Evolutionary conservation across 2,329 filamentous ascomycete species (phyloP).

Genomic region (Pyricularia sp.): DNA sequence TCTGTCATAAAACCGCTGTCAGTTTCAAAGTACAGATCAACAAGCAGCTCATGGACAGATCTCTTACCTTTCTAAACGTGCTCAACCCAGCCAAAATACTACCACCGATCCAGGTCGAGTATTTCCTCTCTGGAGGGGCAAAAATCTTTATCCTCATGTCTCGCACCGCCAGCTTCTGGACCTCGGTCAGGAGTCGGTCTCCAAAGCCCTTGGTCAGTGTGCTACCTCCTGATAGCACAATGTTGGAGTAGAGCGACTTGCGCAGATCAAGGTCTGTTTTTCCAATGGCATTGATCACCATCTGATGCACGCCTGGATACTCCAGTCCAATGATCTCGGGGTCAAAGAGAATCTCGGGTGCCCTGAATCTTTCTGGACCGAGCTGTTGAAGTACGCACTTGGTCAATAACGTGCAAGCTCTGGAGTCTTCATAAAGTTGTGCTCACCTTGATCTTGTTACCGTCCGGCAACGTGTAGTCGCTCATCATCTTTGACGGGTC

Average conservation of each 20-base stretch:
- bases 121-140: constrained; percentile 99
- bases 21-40: background rate
- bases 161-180: constrained; percentile 96
- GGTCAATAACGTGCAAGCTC: background rate
- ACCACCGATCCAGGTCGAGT: constrained; percentile 99
- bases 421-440: background rate
- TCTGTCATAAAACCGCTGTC: constrained; percentile 41
- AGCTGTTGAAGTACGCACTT: constrained; percentile 40
- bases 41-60: background rate
- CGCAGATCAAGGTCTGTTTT: constrained; percentile 92
- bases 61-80: constrained; percentile 89
- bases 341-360: constrained; percentile 95
- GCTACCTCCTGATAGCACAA: constrained; percentile 98
- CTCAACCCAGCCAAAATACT: constrained; percentile 96
- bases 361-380: constrained; percentile 88
- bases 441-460: constrained; percentile 82
- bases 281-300: constrained; percentile 92
- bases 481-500: constrained; percentile 38
- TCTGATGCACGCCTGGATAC: constrained; percentile 95
- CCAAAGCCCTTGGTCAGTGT: constrained; percentile 99
- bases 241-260: constrained; percentile 90
- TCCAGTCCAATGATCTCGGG: constrained; percentile 95
- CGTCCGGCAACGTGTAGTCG: constrained; percentile 91
- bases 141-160: constrained; percentile 99
- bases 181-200: constrained; percentile 99